These are phyloP conservation scores for Pecoramyces ruminantium DNA, from an alignment of 192 early-diverging fungal genomes.

Conservation along the genomic window DNA sequence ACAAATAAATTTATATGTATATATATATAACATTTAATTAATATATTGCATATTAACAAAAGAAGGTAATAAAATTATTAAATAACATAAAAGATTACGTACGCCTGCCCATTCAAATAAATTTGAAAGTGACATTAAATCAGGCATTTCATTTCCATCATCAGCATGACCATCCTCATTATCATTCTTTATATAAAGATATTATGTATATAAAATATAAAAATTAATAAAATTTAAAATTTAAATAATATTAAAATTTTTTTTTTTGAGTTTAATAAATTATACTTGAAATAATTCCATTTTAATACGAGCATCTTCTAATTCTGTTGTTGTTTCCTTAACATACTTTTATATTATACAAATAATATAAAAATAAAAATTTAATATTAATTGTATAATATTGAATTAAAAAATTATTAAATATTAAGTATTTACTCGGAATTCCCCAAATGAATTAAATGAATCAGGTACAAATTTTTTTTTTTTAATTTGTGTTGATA, in stretches of 20 bases:
- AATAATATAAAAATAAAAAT: not conserved
- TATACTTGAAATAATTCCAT: constrained; percentile 1
- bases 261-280: not conserved
- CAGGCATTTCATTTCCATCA: constrained; percentile 29
- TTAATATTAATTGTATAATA: too few relatives aligned
- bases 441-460: not conserved
- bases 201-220: too few relatives aligned
- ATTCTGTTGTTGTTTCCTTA: not conserved
- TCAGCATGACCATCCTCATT: constrained; percentile 11
- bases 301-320: not conserved
- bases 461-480: not conserved
- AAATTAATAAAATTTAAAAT: too few relatives aligned
- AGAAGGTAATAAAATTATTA: too few relatives aligned
- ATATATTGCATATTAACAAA: too few relatives aligned
- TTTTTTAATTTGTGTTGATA: constrained; percentile 4
- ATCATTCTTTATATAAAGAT: not conserved
- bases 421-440: constrained; percentile 2
- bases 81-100: constrained; percentile 6
- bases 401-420: too few relatives aligned
- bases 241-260: not conserved
- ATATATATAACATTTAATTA: too few relatives aligned
- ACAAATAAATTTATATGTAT: not conserved
- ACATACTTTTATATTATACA: not conserved
- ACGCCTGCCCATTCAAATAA: constrained; percentile 47
- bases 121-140: constrained; percentile 31